Percentiles rank a stretch among this genome's conserved stretches.
Evolutionary conservation across 1,139 yeast genomes (phyloP).

Genomic region (Suhomyces panamericanus): DNA sequence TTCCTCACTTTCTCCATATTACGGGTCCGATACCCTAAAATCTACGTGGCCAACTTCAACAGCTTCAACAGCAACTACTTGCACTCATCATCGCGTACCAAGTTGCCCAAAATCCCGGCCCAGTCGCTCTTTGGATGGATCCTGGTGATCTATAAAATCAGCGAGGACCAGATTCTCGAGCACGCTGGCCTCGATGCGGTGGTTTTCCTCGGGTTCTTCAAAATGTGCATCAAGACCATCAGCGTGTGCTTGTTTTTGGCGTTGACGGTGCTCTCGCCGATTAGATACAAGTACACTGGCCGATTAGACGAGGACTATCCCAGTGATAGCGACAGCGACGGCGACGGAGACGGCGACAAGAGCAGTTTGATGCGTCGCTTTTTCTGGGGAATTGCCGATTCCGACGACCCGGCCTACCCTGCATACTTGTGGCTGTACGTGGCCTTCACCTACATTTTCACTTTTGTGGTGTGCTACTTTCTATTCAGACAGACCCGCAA

Average conservation of each 20-base stretch:
- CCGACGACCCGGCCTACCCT: constrained; percentile 17
- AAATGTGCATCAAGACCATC: constrained; percentile 68
- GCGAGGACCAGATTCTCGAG: constrained; percentile 76
- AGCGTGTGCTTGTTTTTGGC: constrained; percentile 62
- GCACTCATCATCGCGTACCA: constrained; percentile 44
- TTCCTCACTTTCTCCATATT: constrained; percentile 63
- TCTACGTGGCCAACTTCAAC: constrained; percentile 62
- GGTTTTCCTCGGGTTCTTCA: constrained; percentile 79
- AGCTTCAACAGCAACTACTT: constrained; percentile 42
- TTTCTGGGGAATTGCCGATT: neutral
- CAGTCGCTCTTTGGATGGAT: constrained; percentile 77
- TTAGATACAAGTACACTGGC: constrained; percentile 71
- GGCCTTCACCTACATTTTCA: constrained; percentile 81
- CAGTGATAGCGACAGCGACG: constrained; percentile 42
- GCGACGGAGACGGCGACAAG: constrained; percentile 3
- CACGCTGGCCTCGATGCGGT: constrained; percentile 94
- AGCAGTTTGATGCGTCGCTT: neutral
- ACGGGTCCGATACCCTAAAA: constrained; percentile 64
- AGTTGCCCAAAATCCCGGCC: constrained; percentile 38
- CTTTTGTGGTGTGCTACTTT: constrained; percentile 62
- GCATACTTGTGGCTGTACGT: constrained; percentile 56
- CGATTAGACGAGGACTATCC: constrained; percentile 53
- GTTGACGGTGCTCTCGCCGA: constrained; percentile 66
- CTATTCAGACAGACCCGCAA: constrained; percentile 66
- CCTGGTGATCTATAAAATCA: constrained; percentile 58